These are phyloP conservation scores for Canavalia ensiformis DNA, from an alignment of 306 rosid species.

Conservation along the genomic window DNA sequence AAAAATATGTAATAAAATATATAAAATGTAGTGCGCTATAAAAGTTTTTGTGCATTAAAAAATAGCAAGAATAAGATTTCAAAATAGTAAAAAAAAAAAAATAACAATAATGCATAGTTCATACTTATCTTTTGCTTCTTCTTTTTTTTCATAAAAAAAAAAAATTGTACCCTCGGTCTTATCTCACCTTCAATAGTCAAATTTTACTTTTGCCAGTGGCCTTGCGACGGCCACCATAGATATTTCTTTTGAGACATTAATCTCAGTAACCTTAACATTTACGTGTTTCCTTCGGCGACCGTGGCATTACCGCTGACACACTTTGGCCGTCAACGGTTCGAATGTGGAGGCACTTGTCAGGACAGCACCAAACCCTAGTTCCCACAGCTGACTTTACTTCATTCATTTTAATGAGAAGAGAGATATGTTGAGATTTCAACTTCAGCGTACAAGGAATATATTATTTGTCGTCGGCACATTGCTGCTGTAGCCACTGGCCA, in stretches of 20 bases:
- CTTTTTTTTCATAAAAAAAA: not conserved
- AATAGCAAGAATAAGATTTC: no score
- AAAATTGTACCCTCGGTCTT: not conserved
- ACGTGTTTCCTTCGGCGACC: slow-evolving; percentile 4
- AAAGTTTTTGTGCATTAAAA: no score
- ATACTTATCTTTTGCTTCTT: no score
- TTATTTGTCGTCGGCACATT: no score
- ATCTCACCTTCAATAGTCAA: not conserved
- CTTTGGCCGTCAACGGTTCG: slow-evolving; percentile 17
- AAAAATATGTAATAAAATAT: no score
- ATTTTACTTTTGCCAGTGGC: not conserved
- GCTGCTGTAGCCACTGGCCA: slow-evolving; percentile 55
- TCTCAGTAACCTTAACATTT: not conserved
- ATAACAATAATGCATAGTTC: no score
- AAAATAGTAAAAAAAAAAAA: no score
- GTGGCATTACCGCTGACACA: not conserved
- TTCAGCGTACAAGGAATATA: slow-evolving; percentile 60
- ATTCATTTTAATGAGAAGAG: no score
- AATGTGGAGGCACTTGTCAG: not conserved
- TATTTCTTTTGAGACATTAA: not conserved
- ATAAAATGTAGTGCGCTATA: no score
- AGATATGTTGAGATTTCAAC: no score
- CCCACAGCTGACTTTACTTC: no score
- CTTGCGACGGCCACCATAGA: not conserved
- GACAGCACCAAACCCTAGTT: not conserved